Conservation (phyloP, 176 grass and related monocot genomes). For the Ensete glaucum region DNA sequence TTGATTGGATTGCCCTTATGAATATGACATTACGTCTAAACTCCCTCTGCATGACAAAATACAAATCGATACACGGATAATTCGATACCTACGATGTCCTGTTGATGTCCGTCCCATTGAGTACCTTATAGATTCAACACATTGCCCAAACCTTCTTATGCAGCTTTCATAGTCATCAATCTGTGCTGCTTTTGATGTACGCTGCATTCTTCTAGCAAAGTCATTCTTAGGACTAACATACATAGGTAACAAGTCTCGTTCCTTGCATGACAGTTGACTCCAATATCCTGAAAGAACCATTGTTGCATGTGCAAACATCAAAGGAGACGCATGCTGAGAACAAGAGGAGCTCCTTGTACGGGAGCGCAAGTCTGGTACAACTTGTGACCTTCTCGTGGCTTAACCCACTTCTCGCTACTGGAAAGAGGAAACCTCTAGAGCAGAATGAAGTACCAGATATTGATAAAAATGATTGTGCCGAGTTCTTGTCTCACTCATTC, state of each 20-base stretch:
- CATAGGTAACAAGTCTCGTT: constrained; percentile 35
- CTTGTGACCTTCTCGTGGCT: constrained; percentile 92
- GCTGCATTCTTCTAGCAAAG: constrained; percentile 31
- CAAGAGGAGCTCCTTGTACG: constrained; percentile 52
- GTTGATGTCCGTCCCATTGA: too few species aligned
- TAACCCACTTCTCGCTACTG: constrained; percentile 63
- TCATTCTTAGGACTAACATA: constrained; percentile 33
- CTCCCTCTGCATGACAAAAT: too few species aligned
- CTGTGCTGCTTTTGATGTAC: constrained; percentile 47
- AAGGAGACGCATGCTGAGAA: constrained; percentile 41
- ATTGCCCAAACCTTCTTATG: constrained; percentile 30
- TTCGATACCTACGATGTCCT: constrained; percentile 4
- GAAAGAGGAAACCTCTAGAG: constrained; percentile 81
- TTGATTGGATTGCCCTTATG: too few species aligned
- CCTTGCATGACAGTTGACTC: constrained; percentile 37
- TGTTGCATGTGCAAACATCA: constrained; percentile 36
- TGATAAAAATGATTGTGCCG: constrained; percentile 48
- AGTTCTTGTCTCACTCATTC: constrained; percentile 58
- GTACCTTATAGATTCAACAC: too few species aligned
- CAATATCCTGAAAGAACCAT: constrained; percentile 46
- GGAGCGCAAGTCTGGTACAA: constrained; percentile 46
- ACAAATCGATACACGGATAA: constrained; percentile 33
- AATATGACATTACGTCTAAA: too few species aligned
- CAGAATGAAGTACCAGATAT: constrained; percentile 76
- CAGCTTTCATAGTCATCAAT: constrained; percentile 54